A percentile compares a stretch with the other conserved stretches of the same genome.
These are phyloP conservation scores for Euphorbia peplus DNA, from an alignment of 345 rosid species.

Conservation along the genomic window DNA sequence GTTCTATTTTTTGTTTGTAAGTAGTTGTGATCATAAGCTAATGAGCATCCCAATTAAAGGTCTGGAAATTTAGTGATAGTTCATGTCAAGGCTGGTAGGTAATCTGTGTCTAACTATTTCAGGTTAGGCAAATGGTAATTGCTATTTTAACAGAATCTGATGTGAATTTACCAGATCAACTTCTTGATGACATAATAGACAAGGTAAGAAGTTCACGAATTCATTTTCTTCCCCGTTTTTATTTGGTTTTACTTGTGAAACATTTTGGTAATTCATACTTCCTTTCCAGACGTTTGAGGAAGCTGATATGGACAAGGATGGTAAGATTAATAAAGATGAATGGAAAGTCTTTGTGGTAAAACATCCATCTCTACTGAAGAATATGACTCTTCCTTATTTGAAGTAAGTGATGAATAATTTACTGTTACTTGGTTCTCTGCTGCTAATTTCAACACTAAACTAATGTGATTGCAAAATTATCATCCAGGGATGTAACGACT, in stretches of 20 bases:
- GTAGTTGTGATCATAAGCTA: not conserved
- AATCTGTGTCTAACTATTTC: conserved; percentile 6
- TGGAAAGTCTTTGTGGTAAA: conserved; percentile 58
- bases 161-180: conserved; percentile 49
- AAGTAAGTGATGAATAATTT: conserved; percentile 39
- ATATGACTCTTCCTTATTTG: conserved; percentile 77
- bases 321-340: conserved; percentile 58
- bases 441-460: not conserved
- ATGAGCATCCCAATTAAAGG: not conserved
- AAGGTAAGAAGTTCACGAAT: conserved; percentile 34
- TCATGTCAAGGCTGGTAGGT: not conserved
- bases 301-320: conserved; percentile 61
- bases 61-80: not conserved
- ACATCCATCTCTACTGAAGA: conserved; percentile 61
- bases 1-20: not conserved
- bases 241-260: not conserved
- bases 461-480: not conserved
- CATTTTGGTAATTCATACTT: not conserved
- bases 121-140: conserved; percentile 87
- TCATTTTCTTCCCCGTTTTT: not conserved
- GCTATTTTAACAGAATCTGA: conserved; percentile 70
- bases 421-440: not conserved
- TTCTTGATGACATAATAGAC: conserved; percentile 64
- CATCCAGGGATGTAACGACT: conserved; percentile 59
- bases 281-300: conserved; percentile 69